Conservation (phyloP, 768 basidiomycete genomes). For the Psilocybe cubensis region DNA sequence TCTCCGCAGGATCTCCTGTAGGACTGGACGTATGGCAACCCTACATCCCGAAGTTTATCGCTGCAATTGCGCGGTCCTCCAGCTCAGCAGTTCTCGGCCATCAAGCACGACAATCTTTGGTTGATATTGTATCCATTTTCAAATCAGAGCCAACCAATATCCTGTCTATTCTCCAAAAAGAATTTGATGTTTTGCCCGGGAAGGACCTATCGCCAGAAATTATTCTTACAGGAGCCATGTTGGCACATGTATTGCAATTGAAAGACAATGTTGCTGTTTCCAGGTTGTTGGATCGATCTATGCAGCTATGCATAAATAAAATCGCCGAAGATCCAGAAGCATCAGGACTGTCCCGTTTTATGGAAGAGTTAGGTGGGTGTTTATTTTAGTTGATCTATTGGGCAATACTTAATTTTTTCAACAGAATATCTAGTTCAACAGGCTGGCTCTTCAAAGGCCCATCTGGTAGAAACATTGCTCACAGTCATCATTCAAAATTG, state of each 20-base stretch:
- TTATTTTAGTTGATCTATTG: slow-evolving; percentile 1
- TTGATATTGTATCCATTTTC: slow-evolving; percentile 11
- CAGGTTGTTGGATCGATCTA: slow-evolving; percentile 44
- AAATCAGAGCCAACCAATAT: neutral
- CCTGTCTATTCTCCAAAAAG: slow-evolving; percentile 11
- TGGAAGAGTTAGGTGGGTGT: slow-evolving; percentile 44
- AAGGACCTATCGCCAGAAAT: slow-evolving; percentile 12
- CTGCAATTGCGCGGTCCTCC: slow-evolving; percentile 4
- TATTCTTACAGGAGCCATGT: slow-evolving; percentile 8
- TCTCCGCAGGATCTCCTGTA: slow-evolving; percentile 14
- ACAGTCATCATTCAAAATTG: slow-evolving; percentile 63
- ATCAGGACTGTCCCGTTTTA: slow-evolving; percentile 19
- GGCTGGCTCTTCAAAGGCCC: slow-evolving; percentile 45
- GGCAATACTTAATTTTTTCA: slow-evolving; percentile 4
- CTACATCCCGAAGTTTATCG: slow-evolving; percentile 26
- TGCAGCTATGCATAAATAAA: slow-evolving; percentile 57
- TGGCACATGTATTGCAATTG: slow-evolving; percentile 9
- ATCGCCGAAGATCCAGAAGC: slow-evolving; percentile 39
- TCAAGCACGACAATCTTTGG: slow-evolving; percentile 13
- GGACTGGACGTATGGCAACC: slow-evolving; percentile 27
- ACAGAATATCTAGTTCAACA: slow-evolving; percentile 34
- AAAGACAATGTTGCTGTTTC: slow-evolving; percentile 28
- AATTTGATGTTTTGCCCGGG: slow-evolving; percentile 11
- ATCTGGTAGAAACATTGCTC: slow-evolving; percentile 74
- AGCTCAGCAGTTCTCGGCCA: slow-evolving; percentile 1